phyloP scores from a whole-genome alignment of 768 basidiomycete species.

The Tylopilus intermedius region DNA sequence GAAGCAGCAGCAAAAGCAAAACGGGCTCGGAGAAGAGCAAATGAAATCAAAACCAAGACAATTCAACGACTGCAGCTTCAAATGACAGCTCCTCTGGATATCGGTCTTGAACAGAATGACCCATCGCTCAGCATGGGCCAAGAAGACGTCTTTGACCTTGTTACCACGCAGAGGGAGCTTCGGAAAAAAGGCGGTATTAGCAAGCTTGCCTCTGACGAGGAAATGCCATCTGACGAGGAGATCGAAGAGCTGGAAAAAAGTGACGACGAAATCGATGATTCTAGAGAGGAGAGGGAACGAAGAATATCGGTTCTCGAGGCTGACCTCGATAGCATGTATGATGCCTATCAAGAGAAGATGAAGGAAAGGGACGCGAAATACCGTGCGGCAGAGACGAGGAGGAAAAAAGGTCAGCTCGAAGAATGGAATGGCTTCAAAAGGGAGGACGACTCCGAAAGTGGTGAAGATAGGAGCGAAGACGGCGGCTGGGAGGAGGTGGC shows the following conservation, averaged over 20 bases:
- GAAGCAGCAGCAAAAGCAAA: constrained; percentile 71
- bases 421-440: constrained; percentile 76
- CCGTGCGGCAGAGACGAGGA: constrained; percentile 73
- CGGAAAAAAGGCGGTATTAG: constrained; percentile 38
- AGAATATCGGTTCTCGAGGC: constrained; percentile 65
- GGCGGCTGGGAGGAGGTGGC: constrained; percentile 74
- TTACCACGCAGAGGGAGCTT: constrained; percentile 47
- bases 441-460: constrained; percentile 36
- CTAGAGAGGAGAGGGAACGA: constrained; percentile 66
- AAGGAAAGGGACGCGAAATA: constrained; percentile 84
- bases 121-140: constrained; percentile 66
- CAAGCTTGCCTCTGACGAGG: constrained; percentile 38
- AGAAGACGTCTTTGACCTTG: constrained; percentile 87
- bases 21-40: constrained; percentile 76
- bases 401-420: constrained; percentile 67
- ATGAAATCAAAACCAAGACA: constrained; percentile 83
- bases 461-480: constrained; percentile 36
- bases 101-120: constrained; percentile 83
- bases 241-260: constrained; percentile 19
- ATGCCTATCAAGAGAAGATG: constrained; percentile 75
- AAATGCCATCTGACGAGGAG: constrained; percentile 41
- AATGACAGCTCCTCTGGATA: constrained; percentile 97
- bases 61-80: constrained; percentile 94
- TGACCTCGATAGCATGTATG: constrained; percentile 87
- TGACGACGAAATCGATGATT: constrained; percentile 46